Percentiles rank a stretch among this genome's conserved stretches.
Conservation (phyloP, 768 basidiomycete species). For the Leccinum incarnatum region DNA sequence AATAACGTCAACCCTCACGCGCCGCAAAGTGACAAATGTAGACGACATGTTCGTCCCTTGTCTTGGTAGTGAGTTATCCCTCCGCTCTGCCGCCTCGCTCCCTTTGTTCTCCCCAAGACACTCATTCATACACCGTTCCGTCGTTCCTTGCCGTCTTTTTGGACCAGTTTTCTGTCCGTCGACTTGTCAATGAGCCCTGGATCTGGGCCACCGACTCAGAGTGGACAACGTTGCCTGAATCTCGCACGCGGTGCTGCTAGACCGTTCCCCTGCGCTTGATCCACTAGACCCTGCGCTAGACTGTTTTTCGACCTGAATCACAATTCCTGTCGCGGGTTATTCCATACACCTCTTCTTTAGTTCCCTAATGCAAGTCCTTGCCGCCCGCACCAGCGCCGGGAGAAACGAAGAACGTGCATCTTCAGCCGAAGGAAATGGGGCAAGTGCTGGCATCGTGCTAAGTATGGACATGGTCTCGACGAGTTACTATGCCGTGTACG, state of each 20-base stretch:
- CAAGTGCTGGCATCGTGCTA: constrained; percentile 54
- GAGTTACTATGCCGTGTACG: constrained; percentile 56
- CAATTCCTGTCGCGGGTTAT: neutral
- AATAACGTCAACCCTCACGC: constrained; percentile 15
- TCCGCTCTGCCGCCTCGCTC: constrained; percentile 6
- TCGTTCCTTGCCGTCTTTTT: neutral
- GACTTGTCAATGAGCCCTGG: constrained; percentile 11
- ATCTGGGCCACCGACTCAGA: neutral
- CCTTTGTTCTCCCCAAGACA: neutral
- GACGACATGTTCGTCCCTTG: constrained; percentile 5
- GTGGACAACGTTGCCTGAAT: constrained; percentile 15
- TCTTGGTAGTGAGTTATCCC: constrained; percentile 6
- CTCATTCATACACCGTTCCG: neutral
- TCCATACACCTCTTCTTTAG: neutral
- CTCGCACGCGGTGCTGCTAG: constrained; percentile 18
- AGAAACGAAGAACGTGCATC: constrained; percentile 12
- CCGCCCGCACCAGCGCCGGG: constrained; percentile 3
- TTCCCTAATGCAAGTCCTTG: constrained; percentile 13
- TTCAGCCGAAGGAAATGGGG: constrained; percentile 44
- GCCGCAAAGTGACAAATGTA: constrained; percentile 3
- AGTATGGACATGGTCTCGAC: constrained; percentile 53
- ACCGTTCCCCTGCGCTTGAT: constrained; percentile 4
- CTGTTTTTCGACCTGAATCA: neutral
- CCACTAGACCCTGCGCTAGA: neutral
- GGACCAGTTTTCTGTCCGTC: neutral